Evolutionary conservation across 768 basidiomycete species (phyloP).

Genomic region (Pholiota microspora): DNA sequence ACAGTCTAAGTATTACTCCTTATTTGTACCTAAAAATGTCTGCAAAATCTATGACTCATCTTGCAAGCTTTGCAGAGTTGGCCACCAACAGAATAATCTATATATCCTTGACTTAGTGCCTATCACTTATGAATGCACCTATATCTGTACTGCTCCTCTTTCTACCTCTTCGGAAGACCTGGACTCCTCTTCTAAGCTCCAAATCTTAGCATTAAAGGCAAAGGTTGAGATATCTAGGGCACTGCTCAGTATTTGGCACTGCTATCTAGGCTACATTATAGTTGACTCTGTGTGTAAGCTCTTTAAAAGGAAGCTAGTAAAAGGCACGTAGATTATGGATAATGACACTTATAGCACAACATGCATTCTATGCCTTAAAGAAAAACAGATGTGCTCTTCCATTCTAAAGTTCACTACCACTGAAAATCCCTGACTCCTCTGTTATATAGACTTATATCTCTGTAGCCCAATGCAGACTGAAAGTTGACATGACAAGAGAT

Average conservation of each 20-base stretch:
- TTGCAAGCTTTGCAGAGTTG: neutral
- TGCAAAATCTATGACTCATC: neutral
- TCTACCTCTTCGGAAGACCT: neutral
- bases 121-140: neutral
- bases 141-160: neutral
- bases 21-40: neutral
- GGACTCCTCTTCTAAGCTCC: neutral
- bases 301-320: conserved; percentile 9
- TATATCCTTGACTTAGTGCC: neutral
- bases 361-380: too few species aligned
- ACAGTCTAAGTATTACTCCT: neutral
- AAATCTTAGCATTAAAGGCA: neutral
- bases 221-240: neutral
- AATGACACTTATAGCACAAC: too few species aligned
- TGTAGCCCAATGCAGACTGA: conserved; percentile 8
- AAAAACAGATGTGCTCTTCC: too few species aligned
- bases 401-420: too few species aligned
- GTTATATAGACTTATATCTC: conserved; percentile 1
- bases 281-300: conserved; percentile 7
- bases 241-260: neutral
- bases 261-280: conserved; percentile 7
- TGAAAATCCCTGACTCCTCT: conserved; percentile 1
- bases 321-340: conserved; percentile 6
- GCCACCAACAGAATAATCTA: neutral
- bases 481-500: too few species aligned